Evolutionary conservation across 257 asterid genomes (phyloP).

Genomic region (Rubia yunnanensis): DNA sequence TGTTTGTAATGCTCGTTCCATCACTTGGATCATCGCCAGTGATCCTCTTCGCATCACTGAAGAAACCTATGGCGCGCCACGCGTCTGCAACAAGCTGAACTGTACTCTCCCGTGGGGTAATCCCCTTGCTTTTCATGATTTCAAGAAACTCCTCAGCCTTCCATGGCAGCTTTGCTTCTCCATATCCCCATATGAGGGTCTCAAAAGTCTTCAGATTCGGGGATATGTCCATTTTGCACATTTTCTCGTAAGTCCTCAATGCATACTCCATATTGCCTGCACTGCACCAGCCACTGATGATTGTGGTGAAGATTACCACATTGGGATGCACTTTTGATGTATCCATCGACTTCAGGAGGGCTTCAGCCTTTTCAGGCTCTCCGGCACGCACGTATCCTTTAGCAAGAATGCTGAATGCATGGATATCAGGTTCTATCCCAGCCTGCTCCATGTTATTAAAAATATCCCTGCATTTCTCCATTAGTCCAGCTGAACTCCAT

Average conservation of each 20-base stretch:
- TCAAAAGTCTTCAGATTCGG: constrained; percentile 80
- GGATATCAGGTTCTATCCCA: constrained; percentile 68
- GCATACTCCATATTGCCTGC: constrained; percentile 73
- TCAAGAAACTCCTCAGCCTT: constrained; percentile 69
- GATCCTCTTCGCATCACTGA: constrained; percentile 53
- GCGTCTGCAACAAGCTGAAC: constrained; percentile 82
- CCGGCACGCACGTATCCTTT: constrained; percentile 86
- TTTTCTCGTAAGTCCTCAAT: constrained; percentile 37
- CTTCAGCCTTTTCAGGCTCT: constrained; percentile 67
- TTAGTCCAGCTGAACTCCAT: constrained; percentile 79
- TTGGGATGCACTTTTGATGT: constrained; percentile 55
- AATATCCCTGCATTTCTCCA: constrained; percentile 71
- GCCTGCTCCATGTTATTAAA: constrained; percentile 68
- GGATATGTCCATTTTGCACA: constrained; percentile 52
- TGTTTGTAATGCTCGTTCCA: constrained; percentile 7
- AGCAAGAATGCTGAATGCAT: constrained; percentile 85
- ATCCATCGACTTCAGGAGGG: constrained; percentile 44
- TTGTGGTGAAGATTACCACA: constrained; percentile 78
- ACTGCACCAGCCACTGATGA: constrained; percentile 97
- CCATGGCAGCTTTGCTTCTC: constrained; percentile 89
- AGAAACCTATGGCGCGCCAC: constrained; percentile 74
- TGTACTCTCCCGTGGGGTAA: constrained; percentile 45
- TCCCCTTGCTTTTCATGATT: constrained; percentile 49
- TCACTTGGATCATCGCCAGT: constrained; percentile 19
- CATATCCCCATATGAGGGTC: constrained; percentile 91